Evolutionary conservation across 257 asterid genomes (phyloP).

Genomic region (Ocimum tenuiflorum): DNA sequence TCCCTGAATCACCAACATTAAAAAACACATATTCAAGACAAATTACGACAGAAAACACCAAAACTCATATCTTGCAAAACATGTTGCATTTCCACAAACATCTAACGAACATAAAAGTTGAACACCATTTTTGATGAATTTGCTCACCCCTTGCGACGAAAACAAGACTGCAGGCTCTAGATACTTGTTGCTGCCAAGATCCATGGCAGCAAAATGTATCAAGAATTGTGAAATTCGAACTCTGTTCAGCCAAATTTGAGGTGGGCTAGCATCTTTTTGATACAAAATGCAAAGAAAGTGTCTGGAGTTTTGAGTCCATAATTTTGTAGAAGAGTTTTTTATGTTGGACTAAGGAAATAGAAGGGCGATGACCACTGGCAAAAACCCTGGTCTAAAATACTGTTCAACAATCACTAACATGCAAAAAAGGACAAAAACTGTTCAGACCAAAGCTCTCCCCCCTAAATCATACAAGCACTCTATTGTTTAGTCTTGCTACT

Average conservation of each 20-base stretch:
- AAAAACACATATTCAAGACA: background rate
- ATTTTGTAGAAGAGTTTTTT: background rate
- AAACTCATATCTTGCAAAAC: background rate
- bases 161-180: conserved; percentile 45
- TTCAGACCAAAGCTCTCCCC: conserved; percentile 26
- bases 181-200: conserved; percentile 43
- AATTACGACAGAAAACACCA: background rate
- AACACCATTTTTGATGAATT: background rate
- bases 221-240: background rate
- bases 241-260: background rate
- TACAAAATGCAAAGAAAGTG: conserved; percentile 22
- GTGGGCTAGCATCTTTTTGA: background rate
- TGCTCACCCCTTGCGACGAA: conserved; percentile 45
- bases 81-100: conserved; percentile 11
- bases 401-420: conserved; percentile 42
- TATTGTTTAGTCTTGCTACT: conserved; percentile 21
- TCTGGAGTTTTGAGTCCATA: conserved; percentile 6
- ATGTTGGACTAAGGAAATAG: conserved; percentile 11
- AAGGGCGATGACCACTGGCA: conserved; percentile 24
- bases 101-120: background rate
- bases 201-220: conserved; percentile 32
- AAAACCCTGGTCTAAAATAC: conserved; percentile 15
- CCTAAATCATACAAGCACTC: conserved; percentile 19
- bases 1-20: conserved; percentile 36
- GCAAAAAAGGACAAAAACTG: conserved; percentile 36